These are phyloP conservation scores for Entoloma clypeatum DNA, from an alignment of 1,284 basidiomycete genomes.

Conservation along the genomic window DNA sequence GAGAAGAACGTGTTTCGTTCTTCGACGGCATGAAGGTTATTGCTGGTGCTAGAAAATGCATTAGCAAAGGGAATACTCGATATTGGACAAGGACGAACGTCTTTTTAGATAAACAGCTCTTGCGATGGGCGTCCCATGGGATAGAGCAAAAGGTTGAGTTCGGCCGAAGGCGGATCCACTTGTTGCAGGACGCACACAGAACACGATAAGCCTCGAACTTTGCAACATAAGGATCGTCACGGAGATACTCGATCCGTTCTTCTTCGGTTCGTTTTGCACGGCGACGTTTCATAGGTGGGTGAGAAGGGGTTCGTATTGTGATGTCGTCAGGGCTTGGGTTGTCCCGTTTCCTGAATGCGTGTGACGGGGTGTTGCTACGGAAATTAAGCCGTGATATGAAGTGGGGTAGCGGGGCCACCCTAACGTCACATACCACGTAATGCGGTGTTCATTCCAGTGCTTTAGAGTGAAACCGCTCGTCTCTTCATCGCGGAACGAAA, in stretches of 20 bases:
- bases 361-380: constrained; percentile 9
- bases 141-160: constrained; percentile 83
- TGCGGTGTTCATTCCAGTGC: constrained; percentile 65
- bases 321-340: constrained; percentile 40
- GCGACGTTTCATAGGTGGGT: constrained; percentile 55
- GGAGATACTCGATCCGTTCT: constrained; percentile 71
- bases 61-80: constrained; percentile 2
- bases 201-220: constrained; percentile 76
- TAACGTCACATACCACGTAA: constrained; percentile 52
- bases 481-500: constrained; percentile 61
- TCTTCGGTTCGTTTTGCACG: constrained; percentile 75
- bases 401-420: constrained; percentile 4
- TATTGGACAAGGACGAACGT: constrained; percentile 39
- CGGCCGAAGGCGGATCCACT: constrained; percentile 76
- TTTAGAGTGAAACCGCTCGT: constrained; percentile 60
- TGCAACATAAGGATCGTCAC: constrained; percentile 70
- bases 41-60: constrained; percentile 35
- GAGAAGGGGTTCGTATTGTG: constrained; percentile 32
- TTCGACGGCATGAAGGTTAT: constrained; percentile 53
- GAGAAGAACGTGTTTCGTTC: constrained; percentile 55
- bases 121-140: constrained; percentile 76
- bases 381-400: constrained; percentile 2
- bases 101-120: constrained; percentile 70
- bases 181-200: constrained; percentile 71
- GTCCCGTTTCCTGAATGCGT: constrained; percentile 29